Percentiles rank a stretch among this genome's conserved stretches.
Conservation (phyloP, 1,284 basidiomycete genomes). For the Cryptococcus amylolentus region DNA sequence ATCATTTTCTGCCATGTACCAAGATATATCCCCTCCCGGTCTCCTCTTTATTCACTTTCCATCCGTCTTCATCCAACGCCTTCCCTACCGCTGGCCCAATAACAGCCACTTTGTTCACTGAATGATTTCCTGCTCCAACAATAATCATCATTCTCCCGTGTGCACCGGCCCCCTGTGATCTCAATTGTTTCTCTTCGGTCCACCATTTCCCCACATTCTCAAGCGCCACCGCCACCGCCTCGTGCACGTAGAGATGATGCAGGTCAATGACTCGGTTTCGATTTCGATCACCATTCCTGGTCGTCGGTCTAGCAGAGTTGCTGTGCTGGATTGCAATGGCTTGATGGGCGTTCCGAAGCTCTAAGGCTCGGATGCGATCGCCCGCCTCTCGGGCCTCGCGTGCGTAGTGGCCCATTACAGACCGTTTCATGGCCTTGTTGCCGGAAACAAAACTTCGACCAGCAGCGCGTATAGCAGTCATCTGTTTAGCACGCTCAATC, state of each 20-base stretch:
- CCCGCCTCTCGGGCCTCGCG: constrained; percentile 35
- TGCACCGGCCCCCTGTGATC: constrained; percentile 56
- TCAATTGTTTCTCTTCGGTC: constrained; percentile 57
- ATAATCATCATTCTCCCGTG: constrained; percentile 47
- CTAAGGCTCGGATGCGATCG: constrained; percentile 31
- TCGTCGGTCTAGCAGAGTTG: not conserved
- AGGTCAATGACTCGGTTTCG: constrained; percentile 30
- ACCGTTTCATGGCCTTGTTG: constrained; percentile 19
- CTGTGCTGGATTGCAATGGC: constrained; percentile 34
- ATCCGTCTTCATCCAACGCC: constrained; percentile 37
- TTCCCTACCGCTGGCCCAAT: constrained; percentile 42
- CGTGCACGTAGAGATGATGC: constrained; percentile 39
- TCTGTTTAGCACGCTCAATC: constrained; percentile 26
- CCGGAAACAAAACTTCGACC: constrained; percentile 28
- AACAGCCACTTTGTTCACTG: constrained; percentile 36
- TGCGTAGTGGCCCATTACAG: constrained; percentile 43
- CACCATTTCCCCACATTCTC: constrained; percentile 36
- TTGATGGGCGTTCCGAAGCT: constrained; percentile 39
- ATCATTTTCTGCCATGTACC: constrained; percentile 26
- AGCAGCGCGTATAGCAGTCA: constrained; percentile 38
- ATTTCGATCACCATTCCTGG: not conserved
- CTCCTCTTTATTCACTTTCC: constrained; percentile 38
- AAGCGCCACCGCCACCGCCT: constrained; percentile 34
- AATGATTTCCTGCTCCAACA: constrained; percentile 47
- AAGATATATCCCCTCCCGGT: constrained; percentile 37